Evolutionary conservation across 2,329 filamentous ascomycete genomes (phyloP).

Genomic region (Venturia nashicola): DNA sequence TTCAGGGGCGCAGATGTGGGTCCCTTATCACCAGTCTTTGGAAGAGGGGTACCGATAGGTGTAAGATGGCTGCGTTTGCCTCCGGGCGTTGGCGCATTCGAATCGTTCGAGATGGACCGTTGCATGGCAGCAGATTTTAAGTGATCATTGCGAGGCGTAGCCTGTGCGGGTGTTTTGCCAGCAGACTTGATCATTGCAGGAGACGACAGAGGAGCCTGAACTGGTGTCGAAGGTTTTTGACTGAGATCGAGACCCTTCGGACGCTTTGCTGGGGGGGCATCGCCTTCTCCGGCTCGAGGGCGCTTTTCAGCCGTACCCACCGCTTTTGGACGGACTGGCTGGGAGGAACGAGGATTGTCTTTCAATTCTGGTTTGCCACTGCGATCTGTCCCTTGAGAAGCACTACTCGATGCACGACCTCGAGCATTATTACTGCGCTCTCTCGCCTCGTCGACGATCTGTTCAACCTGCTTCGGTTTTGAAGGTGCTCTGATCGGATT

Average conservation of each 20-base stretch:
- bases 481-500: conserved; percentile 13
- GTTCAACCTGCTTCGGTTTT: conserved; percentile 19
- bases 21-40: conserved; percentile 12
- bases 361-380: not conserved
- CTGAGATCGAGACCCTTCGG: conserved; percentile 12
- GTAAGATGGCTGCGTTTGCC: not conserved
- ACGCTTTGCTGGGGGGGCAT: conserved; percentile 15
- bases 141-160: conserved; percentile 2
- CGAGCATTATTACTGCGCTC: conserved; percentile 6
- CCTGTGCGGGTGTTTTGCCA: not conserved
- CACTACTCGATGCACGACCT: conserved; percentile 2
- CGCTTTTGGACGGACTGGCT: not conserved
- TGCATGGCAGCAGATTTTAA: conserved; percentile 18
- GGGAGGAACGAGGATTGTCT: not conserved
- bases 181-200: conserved; percentile 16
- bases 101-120: conserved; percentile 19
- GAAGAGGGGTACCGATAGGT: not conserved
- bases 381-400: not conserved
- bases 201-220: conserved; percentile 18
- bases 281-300: conserved; percentile 21
- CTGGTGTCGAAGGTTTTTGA: conserved; percentile 22
- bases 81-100: conserved; percentile 7
- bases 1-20: conserved; percentile 21
- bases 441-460: conserved; percentile 7
- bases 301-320: conserved; percentile 19